Evolutionary conservation across 805 yeast species (phyloP).

Genomic region (Yarrowia hollandica): DNA sequence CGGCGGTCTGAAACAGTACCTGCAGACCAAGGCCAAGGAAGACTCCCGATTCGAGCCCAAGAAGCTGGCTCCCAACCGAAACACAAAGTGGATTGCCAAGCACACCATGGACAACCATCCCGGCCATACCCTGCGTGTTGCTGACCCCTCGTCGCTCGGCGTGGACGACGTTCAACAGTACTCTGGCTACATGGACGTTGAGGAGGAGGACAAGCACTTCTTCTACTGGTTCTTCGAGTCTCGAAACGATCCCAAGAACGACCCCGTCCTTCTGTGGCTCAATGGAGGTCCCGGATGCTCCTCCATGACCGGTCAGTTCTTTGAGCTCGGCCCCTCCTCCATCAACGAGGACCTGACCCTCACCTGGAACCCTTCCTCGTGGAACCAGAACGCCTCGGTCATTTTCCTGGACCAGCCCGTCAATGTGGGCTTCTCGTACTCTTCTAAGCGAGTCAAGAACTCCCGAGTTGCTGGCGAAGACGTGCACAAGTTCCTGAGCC

Average conservation of each 20-base stretch:
- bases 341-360: conserved; percentile 66
- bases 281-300: conserved; percentile 98
- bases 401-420: conserved; percentile 94
- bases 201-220: conserved; percentile 78
- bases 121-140: conserved; percentile 57
- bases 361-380: conserved; percentile 74
- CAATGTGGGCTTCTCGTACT: conserved; percentile 87
- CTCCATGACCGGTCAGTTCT: conserved; percentile 82
- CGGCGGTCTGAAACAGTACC: background rate
- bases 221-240: conserved; percentile 95
- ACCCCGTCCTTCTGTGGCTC: conserved; percentile 87
- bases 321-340: conserved; percentile 87
- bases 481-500: conserved; percentile 76
- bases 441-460: conserved; percentile 61
- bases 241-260: conserved; percentile 79
- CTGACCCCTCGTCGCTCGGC: conserved; percentile 64
- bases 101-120: conserved; percentile 31
- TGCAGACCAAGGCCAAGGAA: too few relatives aligned
- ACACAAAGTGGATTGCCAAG: conserved; percentile 21
- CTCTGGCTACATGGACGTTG: conserved; percentile 71
- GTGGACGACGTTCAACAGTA: conserved; percentile 70
- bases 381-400: conserved; percentile 90
- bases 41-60: conserved; percentile 18
- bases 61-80: conserved; percentile 5
- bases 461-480: conserved; percentile 86